Evolutionary conservation across 2,329 filamentous ascomycete genomes (phyloP), one percentile per base, ranked within the genome.

Genomic region (Akanthomyces muscarius): DNA sequence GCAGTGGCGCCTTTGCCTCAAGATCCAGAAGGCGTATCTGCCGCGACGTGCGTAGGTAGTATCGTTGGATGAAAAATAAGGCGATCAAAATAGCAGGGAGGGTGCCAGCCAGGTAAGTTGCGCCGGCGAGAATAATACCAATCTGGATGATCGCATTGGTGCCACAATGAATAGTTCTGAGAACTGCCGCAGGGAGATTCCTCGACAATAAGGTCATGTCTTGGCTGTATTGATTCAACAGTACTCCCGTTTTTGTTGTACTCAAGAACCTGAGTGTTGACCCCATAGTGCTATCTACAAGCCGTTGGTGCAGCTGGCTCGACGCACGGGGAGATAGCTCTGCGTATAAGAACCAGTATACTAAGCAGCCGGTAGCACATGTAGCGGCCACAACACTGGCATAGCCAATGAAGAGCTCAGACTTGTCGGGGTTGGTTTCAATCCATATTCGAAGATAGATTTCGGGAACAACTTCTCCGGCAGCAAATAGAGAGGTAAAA

Each of bases 21-120:
- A 86, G 73, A 55, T 85, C 83, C 23, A 86, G 69, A 14, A 81
- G 75, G 33, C 82, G 79, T 2, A 86, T 70, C 65, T 85, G 83
- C 0, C 83, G 77, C 0, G 83, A 84, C 1, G 83, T 85, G 4
- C 78, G 75, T 1, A 86, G 74, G 25, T 66, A 67, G 33, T 62
- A 66, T 2, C 65, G 65, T n/a, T 71, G 69, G n/a, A 71, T 47
- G 5, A 65, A 50, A 30, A 61, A 70, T 2, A 68, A 33, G 3
- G 54, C 48, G 6, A 66, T 21, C 3, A 53, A 4, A 3, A 61
- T 14, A 2, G 25, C 5, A 4, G 58, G 58, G 6, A 61, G 1
- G 4, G 30, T n/a, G 11, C 3, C 2, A 1, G 47, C 18, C 5
- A 61, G 38, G 16, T 53, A 61, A 13, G 16, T 61, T 4, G 58